Base-by-base conservation (phyloP, 768 basidiomycete genomes). In the Kwoniella botswanensis region DNA sequence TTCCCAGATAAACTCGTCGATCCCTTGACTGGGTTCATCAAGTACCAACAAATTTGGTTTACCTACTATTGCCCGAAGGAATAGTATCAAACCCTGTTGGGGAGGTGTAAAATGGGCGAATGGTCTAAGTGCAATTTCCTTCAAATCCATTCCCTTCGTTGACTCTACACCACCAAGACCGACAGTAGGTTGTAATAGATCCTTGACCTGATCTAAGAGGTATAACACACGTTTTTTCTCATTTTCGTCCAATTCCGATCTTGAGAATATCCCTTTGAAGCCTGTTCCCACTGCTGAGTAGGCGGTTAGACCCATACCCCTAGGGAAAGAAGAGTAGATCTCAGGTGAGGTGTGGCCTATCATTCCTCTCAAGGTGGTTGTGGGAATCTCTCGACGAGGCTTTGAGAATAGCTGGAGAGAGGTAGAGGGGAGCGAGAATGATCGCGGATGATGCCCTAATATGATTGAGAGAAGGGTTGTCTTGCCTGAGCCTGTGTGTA, bases 401-500 rank as follows among this genome's bases (percentile, higher is more conserved):
- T 86, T 85, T 55, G 86, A 86, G 74, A 93, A 90, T 70, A 93
- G 86, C 12, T 79, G 78, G 18, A 93, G 86, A 68, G 87, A 72
- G 78, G 93, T 6, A 3, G 79, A 46, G 3, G 84, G 84, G 53
- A 84, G 92, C 4, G 90, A 90, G 85, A 91, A 98, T 0, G 96
- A 98, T 71, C 94, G 93, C 0, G 96, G 96, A 82, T 98, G 96
- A 80, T 96, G 94, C 26, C 96, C 96, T 0, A 93, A 93, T 50
- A 99, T 85, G 41, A 98, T 83, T 18, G 95, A 90, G 22, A 98
- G 86, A 6, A 98, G 89, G 0, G 96, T 98, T 0, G 94, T 94
- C 85, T 98, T 99, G 17, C 96, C 96, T 0, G 93, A 94, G 56
- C 96, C 92, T 93, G 77, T 50, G 52, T 7, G 17, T 57, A 10